Base-by-base conservation (phyloP, 106 monocot genomes). In the Phalaenopsis aphrodite region DNA sequence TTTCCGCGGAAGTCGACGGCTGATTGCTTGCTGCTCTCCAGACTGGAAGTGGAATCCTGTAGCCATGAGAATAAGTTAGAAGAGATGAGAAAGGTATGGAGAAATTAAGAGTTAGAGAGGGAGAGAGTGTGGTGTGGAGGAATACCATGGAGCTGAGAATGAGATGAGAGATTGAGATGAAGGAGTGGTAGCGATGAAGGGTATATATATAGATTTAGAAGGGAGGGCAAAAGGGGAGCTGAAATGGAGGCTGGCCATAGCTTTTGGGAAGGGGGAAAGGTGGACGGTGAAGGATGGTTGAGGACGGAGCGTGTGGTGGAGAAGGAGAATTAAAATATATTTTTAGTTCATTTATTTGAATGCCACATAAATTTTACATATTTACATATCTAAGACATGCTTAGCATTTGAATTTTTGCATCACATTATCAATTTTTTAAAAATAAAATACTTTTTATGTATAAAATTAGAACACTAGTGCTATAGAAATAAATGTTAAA, bases 1-100 rank as follows among this genome's bases (percentile, higher is more conserved):
- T 84, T 81, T 5, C 95, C 92, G 15, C 71, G 84, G 83, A 61
- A 95, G 79, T 95, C 85, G 5, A 84, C 79, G 4, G 80, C 72
- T 4, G 72, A 39, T n/a, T 68, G 80, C 42, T 15, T 19, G 16
- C 82, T 11, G 58, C 46, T 37, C 77, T 57, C 57, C 57, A 2
- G 0, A 48, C 48, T 84, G 12, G 36, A 18, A 0, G 36, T 61
- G 4, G 14, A 61, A 61, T 61, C 61, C 61, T 61, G 61, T 61
- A 61, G 16, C n/a, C n/a, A 61, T 61, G 17, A 61, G 61, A 19
- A 21, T 6, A 24, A 19, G 2, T 11, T 24, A 68, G 12, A 10
- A 10, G 24, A 10, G 8, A 37, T 1, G 68, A 37, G 37, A 68
- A 14, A n/a, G 57, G 17, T 12, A 57, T 1, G 3, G 56, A 57